These are phyloP conservation scores for Melanomma pulvis-pyrius DNA, from an alignment of 495 filamentous ascomycete species.

Conservation along the genomic window DNA sequence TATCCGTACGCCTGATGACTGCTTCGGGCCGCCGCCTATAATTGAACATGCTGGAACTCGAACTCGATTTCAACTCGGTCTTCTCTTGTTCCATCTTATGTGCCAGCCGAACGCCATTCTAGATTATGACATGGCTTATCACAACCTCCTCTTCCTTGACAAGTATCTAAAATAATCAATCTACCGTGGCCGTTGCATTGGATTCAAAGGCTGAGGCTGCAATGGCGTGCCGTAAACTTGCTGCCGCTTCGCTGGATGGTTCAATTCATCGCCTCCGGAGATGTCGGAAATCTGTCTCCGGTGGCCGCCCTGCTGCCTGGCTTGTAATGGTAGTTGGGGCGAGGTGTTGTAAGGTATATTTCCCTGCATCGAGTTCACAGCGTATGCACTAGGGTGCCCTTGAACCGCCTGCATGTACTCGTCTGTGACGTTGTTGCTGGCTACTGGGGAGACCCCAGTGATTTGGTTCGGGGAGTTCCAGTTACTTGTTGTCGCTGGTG, in stretches of 20 bases:
- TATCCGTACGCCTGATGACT: conserved; percentile 8
- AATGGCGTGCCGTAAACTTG: conserved; percentile 62
- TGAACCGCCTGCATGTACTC: conserved; percentile 47
- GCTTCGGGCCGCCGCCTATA: neutral
- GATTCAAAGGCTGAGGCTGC: conserved; percentile 53
- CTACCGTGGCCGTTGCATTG: conserved; percentile 44
- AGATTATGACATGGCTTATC: neutral
- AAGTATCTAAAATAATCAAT: neutral
- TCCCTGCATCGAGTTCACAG: conserved; percentile 24
- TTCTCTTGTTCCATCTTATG: neutral
- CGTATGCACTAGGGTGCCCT: conserved; percentile 21
- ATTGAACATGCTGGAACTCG: neutral
- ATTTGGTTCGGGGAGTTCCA: conserved; percentile 54
- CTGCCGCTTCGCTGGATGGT: conserved; percentile 60
- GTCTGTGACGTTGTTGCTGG: conserved; percentile 42
- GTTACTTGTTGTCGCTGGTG: conserved; percentile 52
- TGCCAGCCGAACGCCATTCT: neutral
- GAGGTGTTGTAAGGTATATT: conserved; percentile 32
- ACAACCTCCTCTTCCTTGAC: neutral
- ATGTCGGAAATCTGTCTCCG: conserved; percentile 71
- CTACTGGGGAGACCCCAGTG: conserved; percentile 46
- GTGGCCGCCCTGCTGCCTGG: conserved; percentile 45
- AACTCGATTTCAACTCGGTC: no score
- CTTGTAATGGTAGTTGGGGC: conserved; percentile 29
- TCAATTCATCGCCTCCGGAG: conserved; percentile 56